phyloP scores from a whole-genome alignment of 768 basidiomycete genomes.

The Gautieria morchelliformis region DNA sequence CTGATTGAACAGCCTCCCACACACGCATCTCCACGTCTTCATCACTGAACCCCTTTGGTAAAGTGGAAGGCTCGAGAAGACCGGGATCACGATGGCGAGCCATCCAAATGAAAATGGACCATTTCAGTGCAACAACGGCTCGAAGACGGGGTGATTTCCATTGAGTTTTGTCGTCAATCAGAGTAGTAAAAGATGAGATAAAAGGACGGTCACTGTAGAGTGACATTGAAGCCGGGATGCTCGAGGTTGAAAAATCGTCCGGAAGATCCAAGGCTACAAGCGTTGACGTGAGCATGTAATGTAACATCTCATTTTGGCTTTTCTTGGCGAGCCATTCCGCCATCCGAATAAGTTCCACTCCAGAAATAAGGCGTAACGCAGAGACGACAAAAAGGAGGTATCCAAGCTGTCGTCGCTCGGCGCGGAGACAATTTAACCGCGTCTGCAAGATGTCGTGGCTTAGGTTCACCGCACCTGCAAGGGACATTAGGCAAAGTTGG shows the following conservation, averaged over 20 bases:
- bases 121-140: slow-evolving; percentile 69
- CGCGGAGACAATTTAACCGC: slow-evolving; percentile 62
- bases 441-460: slow-evolving; percentile 60
- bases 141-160: slow-evolving; percentile 71
- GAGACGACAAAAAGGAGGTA: slow-evolving; percentile 54
- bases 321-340: slow-evolving; percentile 64
- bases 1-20: slow-evolving; percentile 75
- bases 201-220: slow-evolving; percentile 7
- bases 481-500: neutral
- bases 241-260: slow-evolving; percentile 8
- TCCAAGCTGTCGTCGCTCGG: slow-evolving; percentile 62
- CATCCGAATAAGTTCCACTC: slow-evolving; percentile 49
- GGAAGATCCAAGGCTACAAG: slow-evolving; percentile 51
- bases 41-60: slow-evolving; percentile 48
- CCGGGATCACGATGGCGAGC: slow-evolving; percentile 57
- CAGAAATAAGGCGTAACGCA: slow-evolving; percentile 49
- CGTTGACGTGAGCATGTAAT: slow-evolving; percentile 56
- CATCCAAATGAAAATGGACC: slow-evolving; percentile 79
- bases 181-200: slow-evolving; percentile 8
- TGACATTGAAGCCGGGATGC: slow-evolving; percentile 31
- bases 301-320: slow-evolving; percentile 58
- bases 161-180: slow-evolving; percentile 28
- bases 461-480: slow-evolving; percentile 27
- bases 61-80: slow-evolving; percentile 42
- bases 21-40: slow-evolving; percentile 76